phyloP scores from a whole-genome alignment of 1,139 yeast species.

The Yamadazyma conglobata region DNA sequence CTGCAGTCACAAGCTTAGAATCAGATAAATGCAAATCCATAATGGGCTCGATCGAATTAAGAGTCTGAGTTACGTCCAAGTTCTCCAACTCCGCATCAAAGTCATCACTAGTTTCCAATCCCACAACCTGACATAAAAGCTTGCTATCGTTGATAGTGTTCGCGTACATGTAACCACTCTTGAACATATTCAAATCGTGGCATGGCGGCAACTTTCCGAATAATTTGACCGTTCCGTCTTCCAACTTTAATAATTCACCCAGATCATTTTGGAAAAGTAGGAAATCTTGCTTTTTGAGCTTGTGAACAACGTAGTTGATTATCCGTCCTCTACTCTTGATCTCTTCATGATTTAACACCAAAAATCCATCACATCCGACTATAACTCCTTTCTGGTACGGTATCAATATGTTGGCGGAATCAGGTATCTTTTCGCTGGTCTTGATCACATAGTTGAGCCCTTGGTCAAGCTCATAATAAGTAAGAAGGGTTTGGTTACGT shows the following conservation, averaged over 20 bases:
- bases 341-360: slow-evolving; percentile 25
- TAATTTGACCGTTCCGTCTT: slow-evolving; percentile 35
- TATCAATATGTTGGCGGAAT: slow-evolving; percentile 27
- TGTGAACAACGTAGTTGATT: slow-evolving; percentile 61
- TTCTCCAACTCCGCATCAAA: slow-evolving; percentile 43
- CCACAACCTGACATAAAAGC: slow-evolving; percentile 70
- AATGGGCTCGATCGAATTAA: slow-evolving; percentile 58
- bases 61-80: slow-evolving; percentile 53
- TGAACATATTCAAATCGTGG: slow-evolving; percentile 55
- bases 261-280: slow-evolving; percentile 64
- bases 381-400: slow-evolving; percentile 36
- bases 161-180: slow-evolving; percentile 72
- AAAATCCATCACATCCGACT: slow-evolving; percentile 33
- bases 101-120: slow-evolving; percentile 56
- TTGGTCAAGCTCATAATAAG: slow-evolving; percentile 77
- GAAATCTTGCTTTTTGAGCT: slow-evolving; percentile 60
- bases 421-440: slow-evolving; percentile 33
- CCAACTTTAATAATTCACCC: slow-evolving; percentile 78
- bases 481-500: slow-evolving; percentile 34
- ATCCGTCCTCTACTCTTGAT: slow-evolving; percentile 25
- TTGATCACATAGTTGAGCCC: slow-evolving; percentile 76
- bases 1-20: slow-evolving; percentile 26
- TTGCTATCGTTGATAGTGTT: slow-evolving; percentile 63
- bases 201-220: slow-evolving; percentile 75
- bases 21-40: slow-evolving; percentile 44